These are phyloP conservation scores for Hygrophorus pudorinus DNA, from an alignment of 768 basidiomycete species.

Conservation along the genomic window DNA sequence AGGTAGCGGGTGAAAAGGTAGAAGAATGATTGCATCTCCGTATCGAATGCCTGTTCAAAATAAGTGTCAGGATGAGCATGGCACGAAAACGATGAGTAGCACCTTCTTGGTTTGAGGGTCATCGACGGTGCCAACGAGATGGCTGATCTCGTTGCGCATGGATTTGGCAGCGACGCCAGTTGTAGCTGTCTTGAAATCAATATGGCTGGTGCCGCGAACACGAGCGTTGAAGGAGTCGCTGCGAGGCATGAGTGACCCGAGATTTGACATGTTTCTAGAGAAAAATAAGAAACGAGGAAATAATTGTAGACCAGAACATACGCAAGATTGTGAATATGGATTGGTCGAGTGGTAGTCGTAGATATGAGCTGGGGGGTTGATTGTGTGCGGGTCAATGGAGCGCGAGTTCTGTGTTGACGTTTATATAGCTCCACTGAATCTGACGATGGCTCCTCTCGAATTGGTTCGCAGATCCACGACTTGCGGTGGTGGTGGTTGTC, in stretches of 20 bases:
- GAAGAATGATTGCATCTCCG: conserved; percentile 96
- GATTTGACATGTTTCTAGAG: conserved; percentile 33
- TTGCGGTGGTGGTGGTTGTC: conserved; percentile 15
- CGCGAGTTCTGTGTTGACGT: conserved; percentile 54
- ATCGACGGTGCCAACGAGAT: conserved; percentile 79
- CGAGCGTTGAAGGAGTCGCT: conserved; percentile 62
- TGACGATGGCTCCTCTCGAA: conserved; percentile 36
- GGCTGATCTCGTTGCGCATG: conserved; percentile 97
- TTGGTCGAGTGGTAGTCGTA: conserved; percentile 51
- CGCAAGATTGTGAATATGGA: conserved; percentile 43
- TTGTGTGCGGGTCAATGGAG: conserved; percentile 31
- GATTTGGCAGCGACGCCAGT: conserved; percentile 90
- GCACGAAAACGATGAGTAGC: conserved; percentile 2
- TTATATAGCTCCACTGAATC: conserved; percentile 34
- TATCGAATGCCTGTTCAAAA: conserved; percentile 65
- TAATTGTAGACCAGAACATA: conserved; percentile 16
- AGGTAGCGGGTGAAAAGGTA: conserved; percentile 94
- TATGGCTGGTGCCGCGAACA: conserved; percentile 67
- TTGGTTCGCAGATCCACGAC: conserved; percentile 34
- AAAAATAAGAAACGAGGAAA: conserved; percentile 10
- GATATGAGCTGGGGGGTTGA: conserved; percentile 56
- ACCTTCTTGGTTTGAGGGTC: conserved; percentile 82
- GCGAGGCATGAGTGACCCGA: conserved; percentile 45
- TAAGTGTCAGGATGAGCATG: not conserved
- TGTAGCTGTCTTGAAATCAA: conserved; percentile 97